Base-by-base conservation (phyloP, 2,329 filamentous ascomycete species). In the Aspergillus sp. region DNA sequence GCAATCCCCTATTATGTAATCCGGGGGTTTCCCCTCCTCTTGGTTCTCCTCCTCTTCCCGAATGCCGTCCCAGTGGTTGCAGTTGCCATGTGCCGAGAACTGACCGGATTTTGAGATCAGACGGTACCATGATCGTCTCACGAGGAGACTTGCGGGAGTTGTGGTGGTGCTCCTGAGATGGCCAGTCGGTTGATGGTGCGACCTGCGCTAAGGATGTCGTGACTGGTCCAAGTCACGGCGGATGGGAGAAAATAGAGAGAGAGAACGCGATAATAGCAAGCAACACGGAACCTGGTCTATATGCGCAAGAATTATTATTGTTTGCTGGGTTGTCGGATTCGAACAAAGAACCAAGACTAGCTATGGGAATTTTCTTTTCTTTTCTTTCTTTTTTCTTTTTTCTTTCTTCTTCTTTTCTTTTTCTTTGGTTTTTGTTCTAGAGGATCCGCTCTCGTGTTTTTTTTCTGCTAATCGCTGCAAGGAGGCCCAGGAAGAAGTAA, bases 161-260 rank as follows among this genome's bases (percentile, higher is more conserved):
- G 23, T 52, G 38, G 19, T 54, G 6, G 51, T 41, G 7, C 38
- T 19, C 19, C 21, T 43, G 38, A 15, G 21, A 21, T 55, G 17
- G 53, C 17, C 39, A 17, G 13, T 17, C 41, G 39, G 25, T 36
- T 36, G 53, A 55, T 55, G 53, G 53, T 55, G 53, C 53, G 53
- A 55, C 53, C 53, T 55, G 53, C 53, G 39, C 53, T 55, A 55
- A 47, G 39, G 53, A 55, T 55, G 53, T 55, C 41, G 53, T 55
- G 39, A 55, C 53, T 55, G 19, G 53, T 30, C 10, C 39, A 43
- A 15, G 3, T 32, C 39, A 21, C 2, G 30, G n/a, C 39, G 12
- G 32, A 39, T 17, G 51, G 39, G 23, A 3, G 30, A 4, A 25
- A 39, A 21, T 7, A 39, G n/a, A 23, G 28, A 15, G 45, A 13